Evolutionary conservation across 2,329 filamentous ascomycete species (phyloP).

Genomic region (Talaromyces pinophilus): DNA sequence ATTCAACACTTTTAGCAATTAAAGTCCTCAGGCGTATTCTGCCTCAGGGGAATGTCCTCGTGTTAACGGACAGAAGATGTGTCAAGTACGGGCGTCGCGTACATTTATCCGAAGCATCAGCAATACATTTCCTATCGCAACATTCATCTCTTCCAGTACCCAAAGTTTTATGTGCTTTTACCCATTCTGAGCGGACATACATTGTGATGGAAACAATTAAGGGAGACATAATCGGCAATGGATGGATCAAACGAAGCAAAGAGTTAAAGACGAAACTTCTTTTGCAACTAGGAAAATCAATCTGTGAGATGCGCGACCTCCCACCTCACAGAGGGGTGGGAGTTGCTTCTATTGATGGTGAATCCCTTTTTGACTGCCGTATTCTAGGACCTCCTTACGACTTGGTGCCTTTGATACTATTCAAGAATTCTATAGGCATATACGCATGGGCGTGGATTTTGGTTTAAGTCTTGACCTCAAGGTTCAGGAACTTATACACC

Average conservation of each 20-base stretch:
- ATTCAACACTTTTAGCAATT: conserved; percentile 29
- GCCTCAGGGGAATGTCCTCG: conserved; percentile 33
- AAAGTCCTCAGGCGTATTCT: conserved; percentile 27
- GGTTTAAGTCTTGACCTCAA: conserved; percentile 30
- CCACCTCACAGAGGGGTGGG: conserved; percentile 29
- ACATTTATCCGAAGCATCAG: conserved; percentile 37
- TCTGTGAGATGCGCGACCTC: conserved; percentile 37
- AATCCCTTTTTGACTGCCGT: conserved; percentile 37
- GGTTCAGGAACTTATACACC: conserved; percentile 34
- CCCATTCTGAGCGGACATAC: conserved; percentile 34
- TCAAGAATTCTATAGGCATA: conserved; percentile 42
- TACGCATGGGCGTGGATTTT: conserved; percentile 35
- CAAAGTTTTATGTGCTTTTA: conserved; percentile 42
- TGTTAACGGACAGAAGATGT: conserved; percentile 34
- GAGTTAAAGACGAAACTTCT: conserved; percentile 41
- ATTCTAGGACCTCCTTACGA: conserved; percentile 30
- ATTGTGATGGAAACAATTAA: conserved; percentile 46
- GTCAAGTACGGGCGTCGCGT: conserved; percentile 36
- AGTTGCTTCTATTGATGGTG: conserved; percentile 36
- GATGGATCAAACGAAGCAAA: conserved; percentile 35
- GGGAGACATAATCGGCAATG: conserved; percentile 37
- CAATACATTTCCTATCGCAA: conserved; percentile 39
- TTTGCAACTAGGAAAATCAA: conserved; percentile 32
- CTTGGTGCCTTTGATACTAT: conserved; percentile 37
- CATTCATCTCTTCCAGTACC: conserved; percentile 45